These are phyloP conservation scores for Ustilago trichophora DNA, from an alignment of 1,284 basidiomycete species.

Conservation along the genomic window DNA sequence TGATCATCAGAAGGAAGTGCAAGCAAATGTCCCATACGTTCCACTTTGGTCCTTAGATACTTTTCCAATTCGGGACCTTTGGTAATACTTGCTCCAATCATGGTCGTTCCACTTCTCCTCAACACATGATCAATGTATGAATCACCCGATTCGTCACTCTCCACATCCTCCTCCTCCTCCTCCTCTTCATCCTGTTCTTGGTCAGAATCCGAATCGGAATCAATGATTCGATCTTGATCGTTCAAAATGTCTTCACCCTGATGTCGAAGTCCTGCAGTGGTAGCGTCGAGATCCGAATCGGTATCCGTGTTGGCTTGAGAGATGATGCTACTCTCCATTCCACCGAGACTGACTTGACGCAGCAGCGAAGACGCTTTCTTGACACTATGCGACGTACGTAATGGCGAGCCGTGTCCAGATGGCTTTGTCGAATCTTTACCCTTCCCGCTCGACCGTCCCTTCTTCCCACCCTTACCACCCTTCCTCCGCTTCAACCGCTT, in stretches of 20 bases:
- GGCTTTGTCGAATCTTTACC: neutral
- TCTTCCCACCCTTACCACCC: constrained; percentile 2
- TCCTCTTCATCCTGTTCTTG: constrained; percentile 10
- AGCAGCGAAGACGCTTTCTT: constrained; percentile 30
- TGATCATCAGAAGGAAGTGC: constrained; percentile 69
- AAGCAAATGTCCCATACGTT: constrained; percentile 95
- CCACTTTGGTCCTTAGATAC: constrained; percentile 93
- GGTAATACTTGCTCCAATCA: constrained; percentile 83
- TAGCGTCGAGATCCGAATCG: constrained; percentile 14
- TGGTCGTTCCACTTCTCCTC: constrained; percentile 76
- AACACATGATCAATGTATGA: constrained; percentile 67
- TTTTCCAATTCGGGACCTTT: constrained; percentile 89
- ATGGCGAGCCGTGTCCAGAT: too few relatives aligned
- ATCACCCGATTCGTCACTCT: constrained; percentile 42
- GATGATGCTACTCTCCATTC: constrained; percentile 35
- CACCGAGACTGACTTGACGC: constrained; percentile 12
- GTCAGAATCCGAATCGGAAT: constrained; percentile 10
- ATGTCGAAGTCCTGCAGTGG: constrained; percentile 20
- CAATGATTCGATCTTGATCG: constrained; percentile 8
- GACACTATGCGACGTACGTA: too few relatives aligned
- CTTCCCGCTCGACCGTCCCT: neutral
- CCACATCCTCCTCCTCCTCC: constrained; percentile 29
- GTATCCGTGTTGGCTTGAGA: constrained; percentile 31
- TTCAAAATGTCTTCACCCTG: constrained; percentile 33
- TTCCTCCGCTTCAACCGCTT: constrained; percentile 6